Evolutionary conservation across 306 rosid species (phyloP).

Genomic region (Glycine soja): DNA sequence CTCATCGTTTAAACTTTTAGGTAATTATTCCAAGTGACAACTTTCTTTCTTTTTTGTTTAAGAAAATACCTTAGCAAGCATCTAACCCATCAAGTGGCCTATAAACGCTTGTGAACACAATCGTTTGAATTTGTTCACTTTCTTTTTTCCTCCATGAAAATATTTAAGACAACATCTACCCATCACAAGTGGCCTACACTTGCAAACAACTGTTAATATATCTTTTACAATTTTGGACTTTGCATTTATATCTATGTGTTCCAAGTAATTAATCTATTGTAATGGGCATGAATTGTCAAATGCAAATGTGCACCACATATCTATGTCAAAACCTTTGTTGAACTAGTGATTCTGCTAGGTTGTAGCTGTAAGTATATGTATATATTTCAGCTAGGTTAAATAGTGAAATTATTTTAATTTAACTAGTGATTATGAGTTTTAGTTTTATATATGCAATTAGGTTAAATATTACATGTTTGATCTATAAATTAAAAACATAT

Average conservation of each 20-base stretch:
- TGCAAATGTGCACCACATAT: not conserved
- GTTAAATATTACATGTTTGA: no score
- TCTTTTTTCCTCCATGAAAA: no score
- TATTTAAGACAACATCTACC: no score
- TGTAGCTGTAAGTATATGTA: constrained; percentile 54
- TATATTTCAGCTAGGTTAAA: not conserved
- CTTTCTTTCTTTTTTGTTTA: constrained; percentile 3
- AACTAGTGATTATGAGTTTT: no score
- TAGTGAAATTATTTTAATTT: no score
- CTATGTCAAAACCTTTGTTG: not conserved
- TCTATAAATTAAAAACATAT: no score
- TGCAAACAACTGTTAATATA: not conserved
- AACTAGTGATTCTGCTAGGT: no score
- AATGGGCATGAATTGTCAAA: no score
- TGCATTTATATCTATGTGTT: not conserved
- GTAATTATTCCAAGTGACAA: not conserved
- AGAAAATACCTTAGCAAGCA: constrained; percentile 15
- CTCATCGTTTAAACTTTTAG: not conserved
- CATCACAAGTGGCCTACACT: constrained; percentile 30
- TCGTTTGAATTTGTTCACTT: no score
- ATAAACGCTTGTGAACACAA: no score
- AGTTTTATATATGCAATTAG: not conserved
- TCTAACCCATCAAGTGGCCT: constrained; percentile 25
- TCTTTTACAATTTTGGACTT: no score
- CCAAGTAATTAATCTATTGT: not conserved